These are phyloP conservation scores for Aspergillus fumigatiaffinis DNA, from an alignment of 2,329 filamentous ascomycete species.

Conservation along the genomic window DNA sequence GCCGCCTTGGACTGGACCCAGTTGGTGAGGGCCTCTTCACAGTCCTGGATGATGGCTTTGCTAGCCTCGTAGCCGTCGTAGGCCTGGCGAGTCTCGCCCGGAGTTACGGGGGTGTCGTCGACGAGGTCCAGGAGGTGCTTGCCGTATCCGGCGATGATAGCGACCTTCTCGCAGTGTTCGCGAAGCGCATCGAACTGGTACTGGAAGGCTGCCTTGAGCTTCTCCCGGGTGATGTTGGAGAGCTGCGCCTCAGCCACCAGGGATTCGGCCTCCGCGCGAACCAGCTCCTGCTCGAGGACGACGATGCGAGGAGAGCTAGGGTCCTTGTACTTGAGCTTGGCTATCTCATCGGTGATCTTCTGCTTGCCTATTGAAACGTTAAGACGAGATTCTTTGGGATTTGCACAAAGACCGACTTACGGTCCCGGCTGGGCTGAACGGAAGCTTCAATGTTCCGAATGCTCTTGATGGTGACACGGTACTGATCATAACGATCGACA, in stretches of 20 bases:
- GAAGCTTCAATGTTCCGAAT: slow-evolving; percentile 99
- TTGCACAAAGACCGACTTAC: slow-evolving; percentile 51
- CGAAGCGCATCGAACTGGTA: slow-evolving; percentile 98
- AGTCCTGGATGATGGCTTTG: slow-evolving; percentile 98
- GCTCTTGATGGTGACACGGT: slow-evolving; percentile 98
- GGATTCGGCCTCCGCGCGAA: slow-evolving; percentile 97
- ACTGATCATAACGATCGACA: slow-evolving; percentile 98
- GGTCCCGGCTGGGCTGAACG: slow-evolving; percentile 94
- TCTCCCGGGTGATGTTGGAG: slow-evolving; percentile 98
- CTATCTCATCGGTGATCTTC: slow-evolving; percentile 98
- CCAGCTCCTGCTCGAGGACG: slow-evolving; percentile 95
- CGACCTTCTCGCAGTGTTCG: slow-evolving; percentile 97
- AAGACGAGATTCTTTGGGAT: not conserved
- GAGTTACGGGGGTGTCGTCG: slow-evolving; percentile 94
- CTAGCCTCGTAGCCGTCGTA: slow-evolving; percentile 98
- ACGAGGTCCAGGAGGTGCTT: slow-evolving; percentile 97
- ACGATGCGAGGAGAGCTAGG: slow-evolving; percentile 97
- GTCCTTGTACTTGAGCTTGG: slow-evolving; percentile 99
- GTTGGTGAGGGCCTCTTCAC: slow-evolving; percentile 93
- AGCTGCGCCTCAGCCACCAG: slow-evolving; percentile 96
- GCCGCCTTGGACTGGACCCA: slow-evolving; percentile 91
- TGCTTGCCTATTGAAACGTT: slow-evolving; percentile 68
- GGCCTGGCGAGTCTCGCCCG: slow-evolving; percentile 89
- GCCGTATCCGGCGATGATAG: slow-evolving; percentile 94
- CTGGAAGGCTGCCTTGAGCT: slow-evolving; percentile 95